A percentile compares a stretch with the other conserved stretches of the same genome.
Conservation (phyloP, 768 basidiomycete species). For the Gymnopilus dilepis region DNA sequence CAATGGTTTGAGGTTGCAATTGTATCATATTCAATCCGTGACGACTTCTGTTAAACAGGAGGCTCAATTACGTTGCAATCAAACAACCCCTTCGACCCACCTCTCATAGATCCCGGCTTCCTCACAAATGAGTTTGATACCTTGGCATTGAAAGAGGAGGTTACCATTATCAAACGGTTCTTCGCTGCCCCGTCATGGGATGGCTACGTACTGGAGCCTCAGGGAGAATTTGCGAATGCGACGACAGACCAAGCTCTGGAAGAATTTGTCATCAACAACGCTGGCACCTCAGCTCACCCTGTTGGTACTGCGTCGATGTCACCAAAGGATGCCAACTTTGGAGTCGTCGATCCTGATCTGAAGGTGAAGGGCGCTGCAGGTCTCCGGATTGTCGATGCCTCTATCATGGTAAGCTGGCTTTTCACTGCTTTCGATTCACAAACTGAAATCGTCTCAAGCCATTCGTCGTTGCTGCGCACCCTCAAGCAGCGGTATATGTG, state of each 20-base stretch:
- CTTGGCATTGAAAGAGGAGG: slow-evolving; percentile 26
- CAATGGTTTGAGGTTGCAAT: slow-evolving; percentile 13
- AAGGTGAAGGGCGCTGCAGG: slow-evolving; percentile 34
- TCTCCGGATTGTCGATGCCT: slow-evolving; percentile 41
- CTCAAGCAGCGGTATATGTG: slow-evolving; percentile 23
- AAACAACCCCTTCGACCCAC: slow-evolving; percentile 46
- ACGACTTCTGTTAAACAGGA: slow-evolving; percentile 4
- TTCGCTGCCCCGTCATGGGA: slow-evolving; percentile 30
- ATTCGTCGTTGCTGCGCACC: slow-evolving; percentile 24
- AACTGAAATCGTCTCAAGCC: slow-evolving; percentile 13
- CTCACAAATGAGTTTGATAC: slow-evolving; percentile 35
- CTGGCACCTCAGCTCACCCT: slow-evolving; percentile 28
- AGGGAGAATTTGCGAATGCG: slow-evolving; percentile 18
- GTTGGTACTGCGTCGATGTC: slow-evolving; percentile 35
- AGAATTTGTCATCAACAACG: slow-evolving; percentile 21
- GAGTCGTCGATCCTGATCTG: slow-evolving; percentile 40
- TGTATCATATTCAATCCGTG: slow-evolving; percentile 2
- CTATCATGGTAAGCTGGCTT: slow-evolving; percentile 30
- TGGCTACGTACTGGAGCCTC: slow-evolving; percentile 29
- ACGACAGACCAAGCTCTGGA: slow-evolving; percentile 30
- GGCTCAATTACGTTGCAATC: slow-evolving; percentile 39
- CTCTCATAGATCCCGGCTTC: slow-evolving; percentile 54
- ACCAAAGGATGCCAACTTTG: slow-evolving; percentile 26
- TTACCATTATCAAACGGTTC: slow-evolving; percentile 18
- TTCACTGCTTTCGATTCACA: background rate